Base-by-base conservation (phyloP, 495 filamentous ascomycete species). In the Penicillium flavigenum region DNA sequence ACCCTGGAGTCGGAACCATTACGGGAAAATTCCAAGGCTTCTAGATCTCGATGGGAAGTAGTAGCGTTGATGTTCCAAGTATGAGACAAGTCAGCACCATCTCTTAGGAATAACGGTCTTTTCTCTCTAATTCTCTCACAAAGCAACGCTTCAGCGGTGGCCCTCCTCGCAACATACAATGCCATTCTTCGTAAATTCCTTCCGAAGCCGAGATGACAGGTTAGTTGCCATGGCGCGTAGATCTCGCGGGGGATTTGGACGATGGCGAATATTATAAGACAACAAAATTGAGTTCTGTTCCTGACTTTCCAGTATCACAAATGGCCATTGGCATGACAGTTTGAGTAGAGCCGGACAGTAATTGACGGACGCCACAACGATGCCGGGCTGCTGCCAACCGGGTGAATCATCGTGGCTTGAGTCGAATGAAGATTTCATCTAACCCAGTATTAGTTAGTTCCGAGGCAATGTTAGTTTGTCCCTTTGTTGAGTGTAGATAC, bases 141-240 rank as follows among this genome's bases (percentile, higher is more conserved):
- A 64, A 64, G 62, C 62, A 42, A 62, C 59, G 42, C 59, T 64
- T 34, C 59, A 17, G 31, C 62, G 59, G 26, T 47, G 59, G 9
- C 62, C 59, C 19, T 64, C 3, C 24, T 56, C 34, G 63, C 60
- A 17, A 36, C 38, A 63, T 49, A 14, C 53, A 10, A 10, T 29
- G 20, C 47, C 57, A 57, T 63, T 46, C 39, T 57, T 45, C 5
- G 57, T 17, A 29, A 60, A 57, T 16, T 55, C 61, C 16, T 55
- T 60, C 20, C 46, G 53, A 11, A 63, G 57, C n/a, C 61, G 29
- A 29, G 49, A 20, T 16, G 53, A 54, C 11, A 60, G 29, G n/a
- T 54, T 57, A 12, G 48, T 60, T 39, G 54, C 19, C 16, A 54
- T 51, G 3, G 32, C 38, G 7, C 57, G 57, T 31, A 63, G 43